These are phyloP conservation scores for Pseudogymnoascus sp. DNA, from an alignment of 2,329 filamentous ascomycete genomes.

Conservation along the genomic window DNA sequence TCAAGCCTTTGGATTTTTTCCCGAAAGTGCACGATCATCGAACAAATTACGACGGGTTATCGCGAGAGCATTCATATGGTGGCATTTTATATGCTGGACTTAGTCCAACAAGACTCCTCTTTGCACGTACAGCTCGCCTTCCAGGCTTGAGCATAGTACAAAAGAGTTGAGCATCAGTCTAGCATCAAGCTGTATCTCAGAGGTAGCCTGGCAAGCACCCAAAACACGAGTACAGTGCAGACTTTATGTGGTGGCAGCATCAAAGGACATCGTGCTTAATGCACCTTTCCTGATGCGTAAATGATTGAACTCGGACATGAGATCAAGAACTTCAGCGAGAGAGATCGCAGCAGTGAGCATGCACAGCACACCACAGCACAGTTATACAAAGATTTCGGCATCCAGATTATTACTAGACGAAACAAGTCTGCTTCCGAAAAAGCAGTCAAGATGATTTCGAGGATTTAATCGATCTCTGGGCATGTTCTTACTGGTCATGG, in stretches of 20 bases:
- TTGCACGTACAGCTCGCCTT: slow-evolving; percentile 17
- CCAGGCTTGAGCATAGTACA: slow-evolving; percentile 27
- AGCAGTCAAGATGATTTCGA: background rate
- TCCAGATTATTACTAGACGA: background rate
- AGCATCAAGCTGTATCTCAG: slow-evolving; percentile 36
- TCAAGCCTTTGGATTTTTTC: slow-evolving; percentile 60
- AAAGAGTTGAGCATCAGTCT: slow-evolving; percentile 52
- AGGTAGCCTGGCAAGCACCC: slow-evolving; percentile 47
- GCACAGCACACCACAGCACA: slow-evolving; percentile 20
- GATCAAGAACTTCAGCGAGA: slow-evolving; percentile 28
- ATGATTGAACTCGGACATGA: slow-evolving; percentile 14
- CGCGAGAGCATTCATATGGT: slow-evolving; percentile 1
- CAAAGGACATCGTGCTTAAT: slow-evolving; percentile 3
- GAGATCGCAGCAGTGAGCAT: slow-evolving; percentile 47
- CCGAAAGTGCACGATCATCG: slow-evolving; percentile 45
- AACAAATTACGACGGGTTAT: slow-evolving; percentile 4
- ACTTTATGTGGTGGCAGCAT: slow-evolving; percentile 14
- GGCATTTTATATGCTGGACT: slow-evolving; percentile 7
- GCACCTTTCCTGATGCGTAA: background rate
- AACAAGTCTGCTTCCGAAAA: background rate
- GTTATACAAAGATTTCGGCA: background rate
- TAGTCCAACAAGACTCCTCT: slow-evolving; percentile 8
- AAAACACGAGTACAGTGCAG: slow-evolving; percentile 27
- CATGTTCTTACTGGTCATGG: background rate
- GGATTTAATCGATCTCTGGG: background rate